A percentile compares a stretch with the other conserved stretches of the same genome.
Conservation (phyloP, 1,139 yeast genomes). For the Tardiomyces blankii region DNA sequence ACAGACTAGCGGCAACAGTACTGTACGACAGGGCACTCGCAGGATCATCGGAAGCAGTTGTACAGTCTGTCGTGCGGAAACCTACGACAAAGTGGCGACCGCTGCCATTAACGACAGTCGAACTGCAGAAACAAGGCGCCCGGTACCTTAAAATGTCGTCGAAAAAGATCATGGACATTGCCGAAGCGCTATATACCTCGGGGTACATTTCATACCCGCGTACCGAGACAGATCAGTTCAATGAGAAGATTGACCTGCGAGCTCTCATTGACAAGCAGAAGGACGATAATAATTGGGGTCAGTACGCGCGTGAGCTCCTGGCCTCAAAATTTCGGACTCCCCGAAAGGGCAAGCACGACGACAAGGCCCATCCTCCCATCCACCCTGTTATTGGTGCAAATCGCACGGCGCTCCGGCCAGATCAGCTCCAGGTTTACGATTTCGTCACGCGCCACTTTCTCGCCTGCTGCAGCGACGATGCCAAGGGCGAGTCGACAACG, state of each 20-base stretch:
- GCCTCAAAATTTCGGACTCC: conserved; percentile 45
- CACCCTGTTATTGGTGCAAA: conserved; percentile 54
- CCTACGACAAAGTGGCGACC: conserved; percentile 77
- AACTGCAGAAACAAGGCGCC: conserved; percentile 80
- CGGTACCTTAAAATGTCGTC: conserved; percentile 67
- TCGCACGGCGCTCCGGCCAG: conserved; percentile 29
- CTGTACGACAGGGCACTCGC: conserved; percentile 58
- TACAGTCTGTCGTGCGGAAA: conserved; percentile 41
- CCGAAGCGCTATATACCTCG: conserved; percentile 74
- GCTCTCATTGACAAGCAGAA: conserved; percentile 50
- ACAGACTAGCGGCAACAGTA: conserved; percentile 49
- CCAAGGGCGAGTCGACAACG: conserved; percentile 60
- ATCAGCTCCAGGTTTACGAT: conserved; percentile 61
- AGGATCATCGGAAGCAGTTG: conserved; percentile 33
- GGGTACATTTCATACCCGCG: conserved; percentile 94
- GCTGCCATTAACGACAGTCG: conserved; percentile 90
- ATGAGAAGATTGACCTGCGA: conserved; percentile 58
- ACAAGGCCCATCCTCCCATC: conserved; percentile 97
- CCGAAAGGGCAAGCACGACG: conserved; percentile 72
- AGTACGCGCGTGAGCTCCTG: conserved; percentile 30
- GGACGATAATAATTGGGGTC: conserved; percentile 36
- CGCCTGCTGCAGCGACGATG: conserved; percentile 90
- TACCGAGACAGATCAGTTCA: conserved; percentile 91
- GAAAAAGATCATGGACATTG: conserved; percentile 61
- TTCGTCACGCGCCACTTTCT: conserved; percentile 77